Percentiles rank a stretch among this genome's conserved stretches.
These are phyloP conservation scores for Fusarium humuli DNA, from an alignment of 2,329 filamentous ascomycete genomes.

Conservation along the genomic window DNA sequence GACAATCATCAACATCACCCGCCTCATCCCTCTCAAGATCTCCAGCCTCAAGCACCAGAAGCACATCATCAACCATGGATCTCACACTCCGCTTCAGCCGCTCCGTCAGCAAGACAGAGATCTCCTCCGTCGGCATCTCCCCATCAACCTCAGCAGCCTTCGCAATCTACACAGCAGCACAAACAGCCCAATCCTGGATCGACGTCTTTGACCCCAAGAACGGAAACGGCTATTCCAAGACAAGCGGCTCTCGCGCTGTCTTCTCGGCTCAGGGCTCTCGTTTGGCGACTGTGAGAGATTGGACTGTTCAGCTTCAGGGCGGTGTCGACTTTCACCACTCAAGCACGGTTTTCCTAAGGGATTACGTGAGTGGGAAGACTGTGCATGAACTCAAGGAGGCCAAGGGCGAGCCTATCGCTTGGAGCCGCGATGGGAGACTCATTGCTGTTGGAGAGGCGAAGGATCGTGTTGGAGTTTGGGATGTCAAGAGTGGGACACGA, in stretches of 20 bases:
- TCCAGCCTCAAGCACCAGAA: neutral
- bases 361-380: constrained; percentile 49
- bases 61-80: constrained; percentile 22
- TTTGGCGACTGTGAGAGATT: constrained; percentile 50
- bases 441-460: constrained; percentile 49
- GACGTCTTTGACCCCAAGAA: constrained; percentile 50
- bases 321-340: constrained; percentile 50
- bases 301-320: constrained; percentile 47
- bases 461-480: constrained; percentile 51
- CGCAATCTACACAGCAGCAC: constrained; percentile 48
- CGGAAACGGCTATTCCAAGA: constrained; percentile 47
- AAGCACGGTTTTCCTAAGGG: constrained; percentile 49
- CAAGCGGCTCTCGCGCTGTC: constrained; percentile 48
- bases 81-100: constrained; percentile 48
- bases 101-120: constrained; percentile 48
- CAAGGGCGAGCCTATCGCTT: constrained; percentile 47
- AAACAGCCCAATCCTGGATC: constrained; percentile 51
- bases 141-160: constrained; percentile 44
- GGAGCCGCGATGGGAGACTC: constrained; percentile 49
- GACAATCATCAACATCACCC: constrained; percentile 25
- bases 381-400: constrained; percentile 49
- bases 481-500: constrained; percentile 45
- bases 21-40: neutral
- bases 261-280: constrained; percentile 41
- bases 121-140: constrained; percentile 50